Evolutionary conservation across 2,329 filamentous ascomycete species (phyloP).

Genomic region (Pseudogymnoascus sp.): DNA sequence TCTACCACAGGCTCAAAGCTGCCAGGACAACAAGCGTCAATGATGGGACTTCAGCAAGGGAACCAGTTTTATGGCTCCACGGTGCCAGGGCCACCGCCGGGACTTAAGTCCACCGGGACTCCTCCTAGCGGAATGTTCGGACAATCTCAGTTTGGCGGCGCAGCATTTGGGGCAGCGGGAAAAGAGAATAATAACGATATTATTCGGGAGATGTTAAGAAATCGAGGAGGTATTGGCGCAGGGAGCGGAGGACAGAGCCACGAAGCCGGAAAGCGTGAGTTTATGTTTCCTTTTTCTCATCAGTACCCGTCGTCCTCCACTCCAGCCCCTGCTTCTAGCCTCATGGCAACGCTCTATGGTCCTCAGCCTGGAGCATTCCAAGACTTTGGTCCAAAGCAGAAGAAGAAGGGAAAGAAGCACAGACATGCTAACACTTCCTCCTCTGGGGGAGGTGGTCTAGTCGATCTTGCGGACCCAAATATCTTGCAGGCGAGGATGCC

Average conservation of each 20-base stretch:
- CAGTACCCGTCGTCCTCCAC: slow-evolving; percentile 77
- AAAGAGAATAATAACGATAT: slow-evolving; percentile 69
- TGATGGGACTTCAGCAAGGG: slow-evolving; percentile 62
- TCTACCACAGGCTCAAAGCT: slow-evolving; percentile 64
- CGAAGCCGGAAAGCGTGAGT: slow-evolving; percentile 97
- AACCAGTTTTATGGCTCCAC: slow-evolving; percentile 74
- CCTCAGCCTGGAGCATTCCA: slow-evolving; percentile 76
- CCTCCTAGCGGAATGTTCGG: slow-evolving; percentile 89
- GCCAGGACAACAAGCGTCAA: slow-evolving; percentile 78
- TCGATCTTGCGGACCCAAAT: slow-evolving; percentile 99
- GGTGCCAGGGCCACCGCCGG: slow-evolving; percentile 87
- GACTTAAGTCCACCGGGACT: slow-evolving; percentile 88
- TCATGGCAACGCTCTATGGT: slow-evolving; percentile 87
- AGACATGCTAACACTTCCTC: slow-evolving; percentile 99
- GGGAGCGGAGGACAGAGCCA: slow-evolving; percentile 61
- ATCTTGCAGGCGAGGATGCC: slow-evolving; percentile 98
- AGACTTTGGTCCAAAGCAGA: slow-evolving; percentile 92
- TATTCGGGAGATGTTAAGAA: slow-evolving; percentile 73
- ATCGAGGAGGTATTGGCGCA: slow-evolving; percentile 46
- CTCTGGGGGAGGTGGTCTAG: slow-evolving; percentile 97
- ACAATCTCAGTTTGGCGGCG: slow-evolving; percentile 75
- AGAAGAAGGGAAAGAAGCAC: slow-evolving; percentile 99
- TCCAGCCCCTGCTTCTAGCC: slow-evolving; percentile 81
- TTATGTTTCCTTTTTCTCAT: slow-evolving; percentile 84
- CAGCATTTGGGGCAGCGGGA: slow-evolving; percentile 52